Evolutionary conservation across 2,329 filamentous ascomycete genomes (phyloP).

Genomic region (Cadophora malorum): DNA sequence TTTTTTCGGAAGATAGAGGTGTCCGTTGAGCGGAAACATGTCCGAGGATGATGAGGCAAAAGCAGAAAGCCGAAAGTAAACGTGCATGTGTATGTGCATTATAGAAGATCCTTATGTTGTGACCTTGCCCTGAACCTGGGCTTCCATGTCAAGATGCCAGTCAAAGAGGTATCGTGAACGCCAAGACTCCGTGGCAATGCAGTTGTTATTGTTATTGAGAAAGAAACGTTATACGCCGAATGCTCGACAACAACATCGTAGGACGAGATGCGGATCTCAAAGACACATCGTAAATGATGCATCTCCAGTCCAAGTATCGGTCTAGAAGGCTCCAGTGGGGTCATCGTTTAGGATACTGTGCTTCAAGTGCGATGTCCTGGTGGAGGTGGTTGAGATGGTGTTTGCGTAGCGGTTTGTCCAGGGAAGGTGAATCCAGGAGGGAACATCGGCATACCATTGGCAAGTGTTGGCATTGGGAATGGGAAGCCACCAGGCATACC

Average conservation of each 20-base stretch:
- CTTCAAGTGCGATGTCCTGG: slow-evolving; percentile 37
- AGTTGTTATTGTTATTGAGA: neutral
- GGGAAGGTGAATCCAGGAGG: slow-evolving; percentile 53
- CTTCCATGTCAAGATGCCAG: neutral
- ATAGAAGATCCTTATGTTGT: neutral
- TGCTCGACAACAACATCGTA: neutral
- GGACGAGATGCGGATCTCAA: neutral
- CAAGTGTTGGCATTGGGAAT: slow-evolving; percentile 52
- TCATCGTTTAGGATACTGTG: no score
- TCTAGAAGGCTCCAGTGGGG: neutral
- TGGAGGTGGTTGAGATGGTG: slow-evolving; percentile 40
- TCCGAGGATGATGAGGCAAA: neutral
- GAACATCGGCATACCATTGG: slow-evolving; percentile 58
- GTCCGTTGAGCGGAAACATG: neutral
- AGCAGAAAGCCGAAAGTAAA: neutral
- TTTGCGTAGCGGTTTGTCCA: slow-evolving; percentile 35
- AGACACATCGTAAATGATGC: no score
- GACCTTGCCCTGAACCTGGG: neutral
- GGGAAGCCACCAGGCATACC: slow-evolving; percentile 39
- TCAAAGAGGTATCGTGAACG: slow-evolving; percentile 11
- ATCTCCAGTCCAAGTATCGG: no score
- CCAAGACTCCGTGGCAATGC: slow-evolving; percentile 27
- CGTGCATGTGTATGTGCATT: neutral
- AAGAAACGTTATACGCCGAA: neutral
- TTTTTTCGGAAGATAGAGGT: neutral